These are phyloP conservation scores for Leucocoprinus leucothites DNA, from an alignment of 768 basidiomycete species.

Conservation along the genomic window DNA sequence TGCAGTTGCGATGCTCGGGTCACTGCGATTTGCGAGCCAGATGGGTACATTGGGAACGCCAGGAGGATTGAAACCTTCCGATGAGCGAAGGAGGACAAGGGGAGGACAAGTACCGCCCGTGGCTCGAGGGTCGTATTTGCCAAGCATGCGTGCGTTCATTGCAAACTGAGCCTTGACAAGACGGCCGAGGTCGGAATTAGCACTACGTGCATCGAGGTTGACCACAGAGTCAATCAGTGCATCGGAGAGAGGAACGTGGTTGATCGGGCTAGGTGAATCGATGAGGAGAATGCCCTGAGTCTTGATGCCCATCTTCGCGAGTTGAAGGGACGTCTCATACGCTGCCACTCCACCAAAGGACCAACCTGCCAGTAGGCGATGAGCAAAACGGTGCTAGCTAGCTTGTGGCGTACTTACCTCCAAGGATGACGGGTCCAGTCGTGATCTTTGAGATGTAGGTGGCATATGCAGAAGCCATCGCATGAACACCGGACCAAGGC, in stretches of 20 bases:
- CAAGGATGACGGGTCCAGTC: slow-evolving; percentile 44
- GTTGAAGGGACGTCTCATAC: slow-evolving; percentile 57
- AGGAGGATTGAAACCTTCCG: slow-evolving; percentile 37
- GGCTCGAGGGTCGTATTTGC: slow-evolving; percentile 37
- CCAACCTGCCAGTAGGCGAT: slow-evolving; percentile 49
- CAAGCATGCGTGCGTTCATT: slow-evolving; percentile 45
- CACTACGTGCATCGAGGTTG: slow-evolving; percentile 25
- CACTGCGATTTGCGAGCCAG: slow-evolving; percentile 51
- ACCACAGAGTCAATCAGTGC: slow-evolving; percentile 46
- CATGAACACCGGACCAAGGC: slow-evolving; percentile 44
- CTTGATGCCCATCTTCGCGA: slow-evolving; percentile 36
- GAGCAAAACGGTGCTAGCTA: no score
- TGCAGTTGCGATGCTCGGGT: slow-evolving; percentile 24
- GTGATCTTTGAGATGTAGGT: slow-evolving; percentile 32
- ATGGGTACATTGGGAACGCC: slow-evolving; percentile 34
- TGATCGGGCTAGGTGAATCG: slow-evolving; percentile 59
- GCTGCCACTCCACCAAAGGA: slow-evolving; percentile 77
- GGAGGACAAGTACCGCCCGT: slow-evolving; percentile 21
- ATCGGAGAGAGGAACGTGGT: slow-evolving; percentile 50
- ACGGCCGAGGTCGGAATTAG: slow-evolving; percentile 26
- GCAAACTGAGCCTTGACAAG: slow-evolving; percentile 47
- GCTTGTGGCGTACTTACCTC: slow-evolving; percentile 41
- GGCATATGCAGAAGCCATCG: slow-evolving; percentile 56
- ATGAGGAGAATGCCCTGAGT: slow-evolving; percentile 63
- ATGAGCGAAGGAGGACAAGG: slow-evolving; percentile 52